These are phyloP conservation scores for Cicer yamashitae DNA, from an alignment of 306 rosid genomes.

Conservation along the genomic window DNA sequence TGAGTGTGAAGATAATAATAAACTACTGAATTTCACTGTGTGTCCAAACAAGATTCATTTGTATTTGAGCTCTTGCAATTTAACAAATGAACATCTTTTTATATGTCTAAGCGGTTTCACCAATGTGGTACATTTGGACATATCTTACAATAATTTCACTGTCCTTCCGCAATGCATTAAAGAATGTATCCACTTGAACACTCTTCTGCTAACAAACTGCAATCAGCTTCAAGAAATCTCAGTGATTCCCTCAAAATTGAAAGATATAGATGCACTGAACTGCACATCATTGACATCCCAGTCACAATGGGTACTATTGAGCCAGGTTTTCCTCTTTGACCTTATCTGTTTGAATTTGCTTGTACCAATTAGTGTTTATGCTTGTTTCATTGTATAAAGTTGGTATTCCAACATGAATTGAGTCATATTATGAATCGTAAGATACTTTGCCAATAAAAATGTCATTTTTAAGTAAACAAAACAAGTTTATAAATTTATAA, in stretches of 20 bases:
- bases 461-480: too few relatives aligned
- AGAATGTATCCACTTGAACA: constrained; percentile 5
- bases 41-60: constrained; percentile 11
- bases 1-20: neutral
- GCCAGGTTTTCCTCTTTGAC: neutral
- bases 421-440: too few relatives aligned
- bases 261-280: neutral
- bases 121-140: neutral
- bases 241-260: neutral
- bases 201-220: constrained; percentile 7
- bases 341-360: neutral
- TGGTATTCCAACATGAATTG: too few relatives aligned
- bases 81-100: neutral
- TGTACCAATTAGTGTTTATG: neutral
- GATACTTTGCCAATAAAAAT: too few relatives aligned
- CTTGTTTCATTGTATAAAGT: too few relatives aligned
- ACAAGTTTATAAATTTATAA: too few relatives aligned
- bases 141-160: neutral
- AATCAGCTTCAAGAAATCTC: constrained; percentile 3
- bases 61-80: neutral
- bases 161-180: constrained; percentile 6
- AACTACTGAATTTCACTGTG: neutral
- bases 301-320: constrained; percentile 1
- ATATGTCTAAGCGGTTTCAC: constrained; percentile 1
- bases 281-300: constrained; percentile 15